phyloP scores from a whole-genome alignment of 1,284 basidiomycete genomes.

The Rhodotorula sp. region DNA sequence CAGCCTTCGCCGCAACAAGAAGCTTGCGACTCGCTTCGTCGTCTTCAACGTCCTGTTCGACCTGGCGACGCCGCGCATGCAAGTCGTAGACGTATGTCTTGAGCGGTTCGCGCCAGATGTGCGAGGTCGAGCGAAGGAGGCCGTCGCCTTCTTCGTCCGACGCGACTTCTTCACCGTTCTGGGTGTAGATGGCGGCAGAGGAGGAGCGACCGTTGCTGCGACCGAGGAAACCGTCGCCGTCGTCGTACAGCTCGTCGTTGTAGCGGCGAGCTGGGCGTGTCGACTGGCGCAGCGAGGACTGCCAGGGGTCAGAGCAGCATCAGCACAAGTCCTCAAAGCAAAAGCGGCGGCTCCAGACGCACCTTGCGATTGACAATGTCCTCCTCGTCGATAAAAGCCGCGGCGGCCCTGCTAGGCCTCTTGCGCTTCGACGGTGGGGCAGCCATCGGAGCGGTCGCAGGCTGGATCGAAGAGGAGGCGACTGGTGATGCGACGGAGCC shows the following conservation, averaged over 20 bases:
- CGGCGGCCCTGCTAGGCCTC: conserved; percentile 25
- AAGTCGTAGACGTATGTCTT: conserved; percentile 26
- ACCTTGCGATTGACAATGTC: conserved; percentile 28
- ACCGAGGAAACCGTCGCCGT: conserved; percentile 8
- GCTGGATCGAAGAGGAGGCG: neutral
- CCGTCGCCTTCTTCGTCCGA: conserved; percentile 38
- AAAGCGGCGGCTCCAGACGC: neutral
- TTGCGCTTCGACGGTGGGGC: conserved; percentile 17
- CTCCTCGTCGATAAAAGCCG: conserved; percentile 23
- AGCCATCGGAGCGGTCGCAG: neutral
- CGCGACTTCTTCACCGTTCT: neutral
- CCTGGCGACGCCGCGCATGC: conserved; percentile 20
- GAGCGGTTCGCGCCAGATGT: conserved; percentile 39
- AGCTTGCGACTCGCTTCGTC: conserved; percentile 34
- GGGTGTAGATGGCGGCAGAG: neutral
- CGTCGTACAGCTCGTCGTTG: conserved; percentile 30
- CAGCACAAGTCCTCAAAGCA: neutral
- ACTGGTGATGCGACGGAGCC: neutral
- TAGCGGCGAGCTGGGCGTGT: conserved; percentile 29
- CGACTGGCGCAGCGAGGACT: conserved; percentile 25
- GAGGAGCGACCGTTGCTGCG: neutral
- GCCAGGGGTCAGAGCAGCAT: neutral
- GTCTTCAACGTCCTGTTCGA: conserved; percentile 29
- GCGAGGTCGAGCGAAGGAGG: conserved; percentile 31
- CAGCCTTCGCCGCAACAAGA: conserved; percentile 21